Base-by-base conservation (phyloP, 495 filamentous ascomycete species). In the Daldinia loculata region DNA sequence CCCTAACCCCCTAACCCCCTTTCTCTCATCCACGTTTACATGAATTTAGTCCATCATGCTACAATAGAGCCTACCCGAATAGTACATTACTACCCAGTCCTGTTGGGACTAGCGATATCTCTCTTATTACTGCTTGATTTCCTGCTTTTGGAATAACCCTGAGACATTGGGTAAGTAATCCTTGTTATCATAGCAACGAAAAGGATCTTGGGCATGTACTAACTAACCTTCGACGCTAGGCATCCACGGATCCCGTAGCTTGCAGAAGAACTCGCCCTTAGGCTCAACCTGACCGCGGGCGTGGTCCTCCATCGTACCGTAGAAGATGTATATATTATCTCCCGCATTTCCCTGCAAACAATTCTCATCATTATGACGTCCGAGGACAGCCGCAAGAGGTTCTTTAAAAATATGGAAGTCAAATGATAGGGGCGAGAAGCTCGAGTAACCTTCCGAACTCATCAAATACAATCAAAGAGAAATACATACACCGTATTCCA, bases 201-300 rank as follows among this genome's bases (percentile, higher is more conserved):
- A 9, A 36, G 11, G 17, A 4, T 12, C 7, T 12, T 4, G 43
- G 1, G 3, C 43, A 48, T 24, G 9, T 4, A 9, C 43, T 11
- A 50, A 81, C 85, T 76, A 69, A 88, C 87, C 80, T 50, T 81
- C 80, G 24, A 90, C 77, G 74, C 88, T 85, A 0, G 87, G 89
- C 88, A 91, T 89, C 89, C 89, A 91, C 11, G 76, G 80, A 30
- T 83, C 82, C 55, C 88, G 72, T 22, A 79, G 26, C 41, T 80
- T 85, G 74, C 88, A 91, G 70, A 89, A 91, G 82, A 92, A 92
- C 74, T 92, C 89, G 0, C 88, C 89, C 77, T 90, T 91, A 0
- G 90, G 89, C 24, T 87, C 86, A 29, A 90, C 71, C 48, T 80
- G 88, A 83, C 62, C 71, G 0, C 74, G 67, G 6, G 70, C 71